These are phyloP conservation scores for Xerocomellus intermedius DNA, from an alignment of 768 basidiomycete genomes.

Conservation along the genomic window DNA sequence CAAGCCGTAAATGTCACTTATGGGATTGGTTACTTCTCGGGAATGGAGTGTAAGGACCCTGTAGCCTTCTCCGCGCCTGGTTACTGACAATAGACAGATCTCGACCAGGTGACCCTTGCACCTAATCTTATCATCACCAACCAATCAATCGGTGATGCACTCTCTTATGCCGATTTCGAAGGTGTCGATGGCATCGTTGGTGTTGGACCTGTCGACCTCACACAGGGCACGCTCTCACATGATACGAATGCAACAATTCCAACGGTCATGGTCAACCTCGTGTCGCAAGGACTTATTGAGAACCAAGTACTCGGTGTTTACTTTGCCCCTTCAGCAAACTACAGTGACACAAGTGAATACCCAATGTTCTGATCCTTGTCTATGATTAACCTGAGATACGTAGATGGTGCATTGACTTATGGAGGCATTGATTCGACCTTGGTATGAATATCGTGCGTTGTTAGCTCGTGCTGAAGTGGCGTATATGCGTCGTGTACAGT, in stretches of 20 bases:
- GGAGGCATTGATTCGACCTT: constrained; percentile 20
- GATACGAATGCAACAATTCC: constrained; percentile 12
- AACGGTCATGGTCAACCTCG: constrained; percentile 28
- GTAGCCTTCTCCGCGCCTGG: background rate
- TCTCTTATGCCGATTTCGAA: constrained; percentile 9
- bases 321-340: constrained; percentile 22
- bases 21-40: constrained; percentile 20
- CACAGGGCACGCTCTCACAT: constrained; percentile 1
- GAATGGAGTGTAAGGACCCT: constrained; percentile 33
- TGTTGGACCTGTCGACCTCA: constrained; percentile 25
- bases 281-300: constrained; percentile 18
- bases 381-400: background rate
- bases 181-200: constrained; percentile 30
- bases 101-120: constrained; percentile 28
- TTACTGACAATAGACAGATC: constrained; percentile 8
- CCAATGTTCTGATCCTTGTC: too few species aligned
- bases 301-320: constrained; percentile 19
- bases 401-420: constrained; percentile 29
- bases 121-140: constrained; percentile 23
- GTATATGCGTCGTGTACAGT: constrained; percentile 5
- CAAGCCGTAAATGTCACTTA: constrained; percentile 10
- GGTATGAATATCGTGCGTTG: constrained; percentile 7
- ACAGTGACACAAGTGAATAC: constrained; percentile 16
- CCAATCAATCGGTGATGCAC: constrained; percentile 31
- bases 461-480: background rate